Evolutionary conservation across 73 alveolate genomes (phyloP), one percentile per base, ranked within the genome.

Genomic region (Paramecium bursaria): DNA sequence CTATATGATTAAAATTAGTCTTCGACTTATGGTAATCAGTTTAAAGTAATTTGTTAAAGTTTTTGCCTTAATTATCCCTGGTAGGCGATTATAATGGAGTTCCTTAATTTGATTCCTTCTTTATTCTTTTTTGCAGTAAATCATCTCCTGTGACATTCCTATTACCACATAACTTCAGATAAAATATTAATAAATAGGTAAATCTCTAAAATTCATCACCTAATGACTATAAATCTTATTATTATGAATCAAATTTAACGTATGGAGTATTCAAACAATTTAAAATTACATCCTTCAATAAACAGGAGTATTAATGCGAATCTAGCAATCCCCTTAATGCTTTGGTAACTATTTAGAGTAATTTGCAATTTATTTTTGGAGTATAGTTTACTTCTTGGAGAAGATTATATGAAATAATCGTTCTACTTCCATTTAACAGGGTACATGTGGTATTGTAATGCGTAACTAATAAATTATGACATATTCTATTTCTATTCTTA

Each of bases 81-180:
- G 27, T 42, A 4, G 82, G 82, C 33, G 82, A 67, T 42, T 17
- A 19, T 17, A 39, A 42, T 2, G 44, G 29, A n/a, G 82, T n/a
- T n/a, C n/a, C n/a, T n/a, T n/a, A 67, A 1, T 44, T n/a, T 17
- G 53, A 9, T 3, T 17, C 33, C 11, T 50, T 35, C 10, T 67
- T 67, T 21, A 67, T 42, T 23, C 44, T 67, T 19, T 67, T 67
- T 35, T 67, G 22, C 1, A 67, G 33, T 42, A 39, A 42, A 33
- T 67, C 82, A 6, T 67, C 82, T 10, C 82, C 49, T n/a, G n/a
- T n/a, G 21, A 39, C 82, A 13, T 67, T 35, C 44, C 44, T 67
- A 19, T 42, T 67, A 14, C 55, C 44, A 21, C 82, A 39, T 42
- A 67, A 39, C 6, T 67, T 67, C 44, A 67, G 25, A 47, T 67